Evolutionary conservation across 192 early-diverging fungal genomes (phyloP), one percentile per base, ranked within the genome.

Genomic region (Rhizophagus sp.): DNA sequence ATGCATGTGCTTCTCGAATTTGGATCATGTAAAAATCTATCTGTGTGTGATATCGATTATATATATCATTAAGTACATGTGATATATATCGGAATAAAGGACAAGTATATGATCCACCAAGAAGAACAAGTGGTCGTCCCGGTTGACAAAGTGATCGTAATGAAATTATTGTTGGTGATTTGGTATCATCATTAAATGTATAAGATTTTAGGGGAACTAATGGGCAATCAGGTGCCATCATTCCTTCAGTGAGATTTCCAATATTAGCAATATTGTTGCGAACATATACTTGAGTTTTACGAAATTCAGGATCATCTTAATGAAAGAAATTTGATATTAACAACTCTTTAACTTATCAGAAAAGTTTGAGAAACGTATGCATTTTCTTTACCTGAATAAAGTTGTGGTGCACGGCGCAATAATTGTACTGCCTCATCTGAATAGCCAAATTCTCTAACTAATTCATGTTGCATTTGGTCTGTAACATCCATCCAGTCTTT

Each of bases 401-500:
- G 50, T 11, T 76, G 74, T 34, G 74, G 74, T 4, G 74, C 74
- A 76, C 74, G 61, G 17, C 74, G 74, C 12, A 76, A 41, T 62
- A 76, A 41, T 76, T 76, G 74, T 57, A 76, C 74, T 25, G 74
- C 74, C 61, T 76, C 74, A 76, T 76, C 74, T n/a, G 74, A 76
- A 36, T 76, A 76, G 2, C 74, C 74, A 36, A 39, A 76, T 34
- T 76, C 61, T 76, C 61, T 34, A 39, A 76, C 61, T 30, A 76
- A 76, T 36, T 76, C 34, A 76, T 24, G 61, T 61, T 76, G 62
- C 74, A 76, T 76, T 34, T 63, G 33, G 39, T 76, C 74, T 24
- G 74, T 76, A 39, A 76, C 74, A 76, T 76, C 74, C 74, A 76
- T 76, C 74, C 74, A 76, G 41, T 76, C 74, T 34, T 36, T 76